These are phyloP conservation scores for Citrus trifoliata DNA, from an alignment of 345 rosid genomes.

Conservation along the genomic window DNA sequence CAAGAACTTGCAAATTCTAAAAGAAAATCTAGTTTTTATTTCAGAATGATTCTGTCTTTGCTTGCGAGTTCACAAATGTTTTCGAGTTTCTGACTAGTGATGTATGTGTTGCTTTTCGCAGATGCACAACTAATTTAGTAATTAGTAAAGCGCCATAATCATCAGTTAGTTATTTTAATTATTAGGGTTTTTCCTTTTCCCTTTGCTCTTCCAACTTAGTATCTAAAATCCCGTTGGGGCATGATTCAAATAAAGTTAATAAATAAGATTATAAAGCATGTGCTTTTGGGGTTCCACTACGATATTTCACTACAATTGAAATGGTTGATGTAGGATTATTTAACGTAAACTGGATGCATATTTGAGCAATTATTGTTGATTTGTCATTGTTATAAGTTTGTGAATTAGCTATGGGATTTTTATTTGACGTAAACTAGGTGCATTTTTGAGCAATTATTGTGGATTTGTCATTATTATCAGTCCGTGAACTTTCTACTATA, in stretches of 20 bases:
- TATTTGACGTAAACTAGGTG: slow-evolving; percentile 3
- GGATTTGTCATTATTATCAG: slow-evolving; percentile 2
- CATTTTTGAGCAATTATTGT: slow-evolving; percentile 15
- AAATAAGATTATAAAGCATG: not conserved
- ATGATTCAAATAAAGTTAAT: not conserved
- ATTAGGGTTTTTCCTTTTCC: not conserved
- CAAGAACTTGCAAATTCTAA: not conserved
- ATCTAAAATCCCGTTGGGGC: not conserved
- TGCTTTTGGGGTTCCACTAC: not conserved
- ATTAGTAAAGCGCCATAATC: not conserved
- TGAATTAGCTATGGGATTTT: not conserved
- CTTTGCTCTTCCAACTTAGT: not conserved
- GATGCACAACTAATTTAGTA: slow-evolving; percentile 3
- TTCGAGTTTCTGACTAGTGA: not conserved
- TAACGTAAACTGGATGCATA: slow-evolving; percentile 5
- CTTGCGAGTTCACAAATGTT: slow-evolving; percentile 1
- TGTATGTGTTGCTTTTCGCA: not conserved
- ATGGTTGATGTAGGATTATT: slow-evolving; percentile 1
- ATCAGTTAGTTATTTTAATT: not conserved
- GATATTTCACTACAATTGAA: not conserved
- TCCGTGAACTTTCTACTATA: not conserved
- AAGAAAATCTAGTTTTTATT: not conserved
- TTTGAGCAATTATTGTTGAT: slow-evolving; percentile 14
- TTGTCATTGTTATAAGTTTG: not conserved
- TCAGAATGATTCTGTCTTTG: slow-evolving; percentile 1